Evolutionary conservation across 2,329 filamentous ascomycete species (phyloP).

Genomic region (Penicillium aurantiogriseum): DNA sequence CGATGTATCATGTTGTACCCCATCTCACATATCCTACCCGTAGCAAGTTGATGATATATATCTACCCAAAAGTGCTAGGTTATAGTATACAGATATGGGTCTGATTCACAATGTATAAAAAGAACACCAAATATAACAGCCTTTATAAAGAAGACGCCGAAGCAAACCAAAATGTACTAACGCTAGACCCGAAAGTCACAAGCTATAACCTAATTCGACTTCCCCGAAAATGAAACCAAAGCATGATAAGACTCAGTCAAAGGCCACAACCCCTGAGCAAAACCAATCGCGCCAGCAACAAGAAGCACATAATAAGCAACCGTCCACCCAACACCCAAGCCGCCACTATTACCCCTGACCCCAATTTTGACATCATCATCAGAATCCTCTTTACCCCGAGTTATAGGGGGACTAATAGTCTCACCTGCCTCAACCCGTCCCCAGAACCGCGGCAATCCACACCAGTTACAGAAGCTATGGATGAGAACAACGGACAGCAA

Average conservation of each 20-base stretch:
- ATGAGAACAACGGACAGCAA: conserved; percentile 71
- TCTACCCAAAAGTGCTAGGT: no score
- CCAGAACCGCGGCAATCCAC: conserved; percentile 84
- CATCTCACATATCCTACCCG: no score
- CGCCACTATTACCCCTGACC: conserved; percentile 25
- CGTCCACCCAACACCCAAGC: conserved; percentile 61
- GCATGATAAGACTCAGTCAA: conserved; percentile 60
- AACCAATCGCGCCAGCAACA: conserved; percentile 67
- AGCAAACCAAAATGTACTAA: background rate
- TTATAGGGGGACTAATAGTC: conserved; percentile 35
- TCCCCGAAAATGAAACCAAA: conserved; percentile 33
- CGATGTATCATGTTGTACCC: no score
- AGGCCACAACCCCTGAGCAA: conserved; percentile 68
- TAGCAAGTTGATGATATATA: background rate
- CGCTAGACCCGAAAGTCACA: background rate
- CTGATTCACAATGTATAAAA: background rate
- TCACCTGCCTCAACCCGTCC: conserved; percentile 64
- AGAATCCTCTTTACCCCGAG: conserved; percentile 43
- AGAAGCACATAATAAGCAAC: conserved; percentile 76
- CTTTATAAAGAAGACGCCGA: background rate
- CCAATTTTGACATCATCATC: conserved; percentile 26
- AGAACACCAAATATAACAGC: background rate
- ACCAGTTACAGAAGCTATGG: conserved; percentile 89
- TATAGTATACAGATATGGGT: background rate
- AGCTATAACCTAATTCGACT: background rate